Conservation (phyloP, 1,284 basidiomycete species). For the Phaffia rhodozyma region DNA sequence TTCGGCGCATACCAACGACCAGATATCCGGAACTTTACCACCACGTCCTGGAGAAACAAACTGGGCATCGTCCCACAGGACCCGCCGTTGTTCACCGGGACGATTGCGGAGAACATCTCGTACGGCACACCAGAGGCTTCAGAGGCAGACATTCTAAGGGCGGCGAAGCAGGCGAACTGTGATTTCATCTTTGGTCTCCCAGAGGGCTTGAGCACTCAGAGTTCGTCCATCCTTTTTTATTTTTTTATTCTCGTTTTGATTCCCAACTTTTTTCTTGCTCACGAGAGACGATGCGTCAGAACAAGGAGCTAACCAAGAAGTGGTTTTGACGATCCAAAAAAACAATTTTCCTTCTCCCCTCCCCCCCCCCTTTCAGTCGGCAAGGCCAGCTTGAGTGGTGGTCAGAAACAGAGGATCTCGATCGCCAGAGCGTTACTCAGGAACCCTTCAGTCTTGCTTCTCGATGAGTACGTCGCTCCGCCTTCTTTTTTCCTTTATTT, state of each 20-base stretch:
- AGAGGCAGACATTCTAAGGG: conserved; percentile 69
- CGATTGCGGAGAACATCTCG: conserved; percentile 84
- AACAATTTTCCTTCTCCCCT: no score
- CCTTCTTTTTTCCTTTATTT: not conserved
- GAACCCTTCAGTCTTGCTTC: conserved; percentile 23
- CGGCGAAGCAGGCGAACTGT: conserved; percentile 83
- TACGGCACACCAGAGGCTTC: conserved; percentile 68
- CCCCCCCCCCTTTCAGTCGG: no score
- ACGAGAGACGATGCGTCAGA: no score
- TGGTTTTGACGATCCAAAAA: no score
- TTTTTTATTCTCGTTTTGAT: no score
- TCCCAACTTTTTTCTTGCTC: no score
- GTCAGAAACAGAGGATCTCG: conserved; percentile 37
- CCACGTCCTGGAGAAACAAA: conserved; percentile 68
- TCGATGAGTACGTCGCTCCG: conserved; percentile 36
- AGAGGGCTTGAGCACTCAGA: conserved; percentile 62
- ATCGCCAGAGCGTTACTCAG: not conserved
- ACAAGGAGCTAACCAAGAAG: no score
- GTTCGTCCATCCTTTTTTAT: no score
- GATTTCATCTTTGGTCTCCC: conserved; percentile 91
- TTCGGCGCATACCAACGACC: conserved; percentile 13
- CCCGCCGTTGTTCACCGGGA: conserved; percentile 45
- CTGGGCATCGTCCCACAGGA: conserved; percentile 80
- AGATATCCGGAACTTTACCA: conserved; percentile 74
- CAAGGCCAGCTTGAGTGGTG: conserved; percentile 36